Evolutionary conservation across 2,329 filamentous ascomycete genomes (phyloP), one percentile per base, ranked within the genome.

Genomic region (Diaporthe amygdali): DNA sequence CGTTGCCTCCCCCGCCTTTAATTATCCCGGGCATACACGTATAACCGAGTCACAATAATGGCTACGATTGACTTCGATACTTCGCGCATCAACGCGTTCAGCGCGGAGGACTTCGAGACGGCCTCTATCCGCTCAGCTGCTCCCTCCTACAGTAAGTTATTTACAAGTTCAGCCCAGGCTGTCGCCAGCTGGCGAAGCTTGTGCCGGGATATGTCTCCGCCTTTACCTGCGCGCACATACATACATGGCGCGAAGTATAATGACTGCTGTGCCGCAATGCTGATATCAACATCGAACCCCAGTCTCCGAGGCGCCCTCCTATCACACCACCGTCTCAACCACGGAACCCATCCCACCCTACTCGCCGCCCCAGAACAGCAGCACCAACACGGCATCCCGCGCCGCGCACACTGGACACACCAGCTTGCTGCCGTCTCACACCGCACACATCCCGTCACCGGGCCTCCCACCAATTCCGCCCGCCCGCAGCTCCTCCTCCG

Each of bases 221-320:
- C 51, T 47, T 46, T 22, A n/a, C 15, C 30, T 15, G 25, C 59
- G 44, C 41, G 44, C 25, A 25, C 17, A 17, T 17, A 46, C 20
- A 20, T 63, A 27, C 56, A 63, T n/a, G 41, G 15, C 27, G 32
- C 27, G 9, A 2, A 49, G 59, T 20, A 27, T n/a, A 32, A 32
- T 22, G 41, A 47, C n/a, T 14, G 44, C 54, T 34, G 41, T 68
- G 15, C 51, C 66, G n/a, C n/a, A 20, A 37, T 68, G 25, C 41
- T 59, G 32, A 54, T 30, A 47, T 59, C n/a, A 56, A 68, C 52
- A 22, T 20, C 55, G 20, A 49, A 39, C 34, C 30, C 32, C 74
- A 90, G 88, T 88, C 73, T 93, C 91, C 68, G 90, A 92, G 67
- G 88, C 86, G 2, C 91, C 91, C 5, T 90, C 90, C 1, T 92